Conservation (phyloP, 257 asterid species). For the Handroanthus guayacan region DNA sequence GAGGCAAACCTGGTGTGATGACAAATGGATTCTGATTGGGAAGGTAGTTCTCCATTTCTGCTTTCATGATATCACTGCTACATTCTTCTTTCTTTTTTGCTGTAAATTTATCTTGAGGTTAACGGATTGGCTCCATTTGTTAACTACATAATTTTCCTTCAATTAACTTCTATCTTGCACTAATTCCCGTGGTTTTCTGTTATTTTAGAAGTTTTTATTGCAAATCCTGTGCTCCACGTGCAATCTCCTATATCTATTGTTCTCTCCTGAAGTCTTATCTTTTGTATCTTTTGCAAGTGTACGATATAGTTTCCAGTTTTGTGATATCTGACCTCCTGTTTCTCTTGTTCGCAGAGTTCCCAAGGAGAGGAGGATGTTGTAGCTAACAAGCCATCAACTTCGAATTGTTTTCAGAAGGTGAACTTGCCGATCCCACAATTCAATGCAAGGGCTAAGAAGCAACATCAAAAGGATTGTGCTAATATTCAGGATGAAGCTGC, state of each 20-base stretch:
- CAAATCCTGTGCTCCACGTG: background rate
- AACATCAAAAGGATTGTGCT: constrained; percentile 36
- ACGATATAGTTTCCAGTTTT: background rate
- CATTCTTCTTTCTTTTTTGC: constrained; percentile 1
- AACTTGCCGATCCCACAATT: constrained; percentile 40
- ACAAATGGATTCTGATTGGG: constrained; percentile 58
- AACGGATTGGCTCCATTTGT: too few species aligned
- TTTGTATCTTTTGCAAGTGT: background rate
- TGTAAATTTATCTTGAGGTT: background rate
- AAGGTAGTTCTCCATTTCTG: constrained; percentile 53
- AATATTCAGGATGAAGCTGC: constrained; percentile 30
- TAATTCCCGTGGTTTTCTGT: background rate
- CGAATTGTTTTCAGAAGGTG: constrained; percentile 44
- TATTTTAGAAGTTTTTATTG: constrained; percentile 16
- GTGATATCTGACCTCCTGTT: constrained; percentile 37
- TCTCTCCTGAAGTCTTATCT: background rate
- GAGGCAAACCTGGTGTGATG: constrained; percentile 67
- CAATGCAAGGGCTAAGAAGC: constrained; percentile 42
- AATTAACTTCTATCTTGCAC: background rate
- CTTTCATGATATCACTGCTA: background rate
- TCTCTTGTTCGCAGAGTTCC: constrained; percentile 53
- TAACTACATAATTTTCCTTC: too few species aligned
- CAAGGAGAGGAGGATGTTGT: constrained; percentile 43
- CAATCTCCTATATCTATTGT: background rate
- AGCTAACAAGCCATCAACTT: constrained; percentile 51